Evolutionary conservation across 2,329 filamentous ascomycete species (phyloP).

Genomic region (Nigrospora osmanthi): DNA sequence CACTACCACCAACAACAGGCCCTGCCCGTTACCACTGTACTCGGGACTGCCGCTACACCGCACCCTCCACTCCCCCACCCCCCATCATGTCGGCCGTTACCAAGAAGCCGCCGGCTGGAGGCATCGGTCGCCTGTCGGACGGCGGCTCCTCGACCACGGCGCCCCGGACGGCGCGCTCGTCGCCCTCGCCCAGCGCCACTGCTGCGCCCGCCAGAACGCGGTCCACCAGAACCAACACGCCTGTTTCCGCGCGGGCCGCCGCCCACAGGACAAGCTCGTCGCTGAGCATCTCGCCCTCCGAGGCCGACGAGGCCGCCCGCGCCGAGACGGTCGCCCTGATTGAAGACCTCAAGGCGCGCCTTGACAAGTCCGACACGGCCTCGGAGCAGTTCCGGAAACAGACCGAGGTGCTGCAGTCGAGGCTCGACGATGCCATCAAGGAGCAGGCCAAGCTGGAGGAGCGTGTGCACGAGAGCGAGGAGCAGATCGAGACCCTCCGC

Average conservation of each 20-base stretch:
- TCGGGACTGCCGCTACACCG: no score
- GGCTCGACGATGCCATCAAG: conserved; percentile 74
- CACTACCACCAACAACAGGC: no score
- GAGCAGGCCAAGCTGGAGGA: conserved; percentile 88
- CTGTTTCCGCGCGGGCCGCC: conserved; percentile 63
- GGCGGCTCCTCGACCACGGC: conserved; percentile 24
- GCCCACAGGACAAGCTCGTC: conserved; percentile 49
- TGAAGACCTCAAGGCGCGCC: conserved; percentile 75
- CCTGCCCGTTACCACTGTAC: no score
- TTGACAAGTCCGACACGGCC: conserved; percentile 70
- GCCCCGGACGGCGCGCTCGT: conserved; percentile 27
- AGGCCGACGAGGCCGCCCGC: conserved; percentile 63
- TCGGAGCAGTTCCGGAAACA: conserved; percentile 81
- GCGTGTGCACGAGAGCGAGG: conserved; percentile 76
- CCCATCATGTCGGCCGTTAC: conserved; percentile 40
- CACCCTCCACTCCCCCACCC: neutral
- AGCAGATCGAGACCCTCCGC: conserved; percentile 70
- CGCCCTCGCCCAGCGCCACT: conserved; percentile 39
- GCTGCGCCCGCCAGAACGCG: conserved; percentile 47
- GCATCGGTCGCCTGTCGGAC: conserved; percentile 35
- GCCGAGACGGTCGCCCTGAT: conserved; percentile 73
- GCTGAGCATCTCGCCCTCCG: conserved; percentile 31
- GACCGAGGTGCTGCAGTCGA: conserved; percentile 72
- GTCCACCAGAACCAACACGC: conserved; percentile 56
- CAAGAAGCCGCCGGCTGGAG: conserved; percentile 44